phyloP scores from a whole-genome alignment of 768 basidiomycete species.

The Boletus pseudo-olivaceus region DNA sequence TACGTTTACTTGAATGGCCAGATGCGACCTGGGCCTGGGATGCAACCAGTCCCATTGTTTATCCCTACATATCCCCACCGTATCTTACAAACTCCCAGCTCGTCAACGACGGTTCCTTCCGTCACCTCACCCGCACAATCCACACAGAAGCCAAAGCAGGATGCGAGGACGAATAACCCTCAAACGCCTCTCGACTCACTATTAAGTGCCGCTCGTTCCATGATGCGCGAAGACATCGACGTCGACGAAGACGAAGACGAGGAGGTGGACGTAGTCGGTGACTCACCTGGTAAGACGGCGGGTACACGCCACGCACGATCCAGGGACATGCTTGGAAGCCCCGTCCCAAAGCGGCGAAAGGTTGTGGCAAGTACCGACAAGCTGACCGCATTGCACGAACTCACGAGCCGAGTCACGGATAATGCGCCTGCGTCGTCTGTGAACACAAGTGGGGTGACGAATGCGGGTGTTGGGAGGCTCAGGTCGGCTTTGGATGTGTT shows the following conservation, averaged over 20 bases:
- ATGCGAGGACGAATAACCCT: constrained; percentile 25
- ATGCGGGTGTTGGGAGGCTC: constrained; percentile 25
- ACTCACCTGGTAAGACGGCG: constrained; percentile 18
- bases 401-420: background rate
- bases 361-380: constrained; percentile 13
- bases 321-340: constrained; percentile 30
- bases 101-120: constrained; percentile 30
- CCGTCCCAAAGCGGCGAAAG: constrained; percentile 40
- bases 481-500: constrained; percentile 66
- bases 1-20: constrained; percentile 30
- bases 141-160: constrained; percentile 16
- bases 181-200: constrained; percentile 56
- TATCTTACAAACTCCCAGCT: constrained; percentile 30
- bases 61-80: constrained; percentile 28
- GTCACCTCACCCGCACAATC: constrained; percentile 19
- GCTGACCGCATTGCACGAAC: constrained; percentile 4
- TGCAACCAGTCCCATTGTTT: constrained; percentile 30
- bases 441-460: background rate
- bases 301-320: constrained; percentile 29
- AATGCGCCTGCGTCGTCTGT: background rate
- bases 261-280: constrained; percentile 19
- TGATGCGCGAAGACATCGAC: constrained; percentile 42
- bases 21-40: constrained; percentile 24
- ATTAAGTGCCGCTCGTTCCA: constrained; percentile 56
- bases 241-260: constrained; percentile 31